Base-by-base conservation (phyloP, 1,139 yeast genomes). In the Lodderomyces jiufengensis region DNA sequence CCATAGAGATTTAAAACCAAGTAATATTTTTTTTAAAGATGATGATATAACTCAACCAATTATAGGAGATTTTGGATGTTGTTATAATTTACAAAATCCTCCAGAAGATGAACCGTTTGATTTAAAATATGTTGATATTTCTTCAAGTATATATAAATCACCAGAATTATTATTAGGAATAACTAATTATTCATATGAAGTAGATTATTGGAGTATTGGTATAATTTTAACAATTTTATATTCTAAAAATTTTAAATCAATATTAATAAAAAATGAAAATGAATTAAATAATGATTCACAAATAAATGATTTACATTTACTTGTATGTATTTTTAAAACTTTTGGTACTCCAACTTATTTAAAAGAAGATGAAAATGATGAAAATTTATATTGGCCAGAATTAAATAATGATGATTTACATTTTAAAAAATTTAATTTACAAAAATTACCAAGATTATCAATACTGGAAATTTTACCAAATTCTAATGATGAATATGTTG, bases 1-100 rank as follows among this genome's bases (percentile, higher is more conserved):
- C 11, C 97, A 90, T 54, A 70, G 97, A 32, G 97, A 90, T 55
- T 61, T 90, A 37, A 90, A 90, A 56, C 95, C 95, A 0, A 78
- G 78, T 13, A 90, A 90, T 51, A 70, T 90, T 27, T 58, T 86
- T 56, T 72, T 85, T 47, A n/a, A 27, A 11, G 29, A 5, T 5
- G 51, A 57, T 2, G 51, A 49, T 8, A 41, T 51, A 3, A 52
- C 52, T 2, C 63, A 74, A 1, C 70, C 72, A 1, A 65, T 78
- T 1, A 54, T 84, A 9, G 79, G 84, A 9, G 97, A 92, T 55
- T 84, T 90, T 56, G 95, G 97, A 6, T 81, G 86, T 24, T 73
- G 90, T 20, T 86, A 64, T 37, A 56, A 61, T 27, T 38, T 37
- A 2, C 47, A 37, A 16, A 45, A 22, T 39, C 49, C 49, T n/a